These are phyloP conservation scores for Candida andamanensis DNA, from an alignment of 805 yeast genomes.

Conservation along the genomic window DNA sequence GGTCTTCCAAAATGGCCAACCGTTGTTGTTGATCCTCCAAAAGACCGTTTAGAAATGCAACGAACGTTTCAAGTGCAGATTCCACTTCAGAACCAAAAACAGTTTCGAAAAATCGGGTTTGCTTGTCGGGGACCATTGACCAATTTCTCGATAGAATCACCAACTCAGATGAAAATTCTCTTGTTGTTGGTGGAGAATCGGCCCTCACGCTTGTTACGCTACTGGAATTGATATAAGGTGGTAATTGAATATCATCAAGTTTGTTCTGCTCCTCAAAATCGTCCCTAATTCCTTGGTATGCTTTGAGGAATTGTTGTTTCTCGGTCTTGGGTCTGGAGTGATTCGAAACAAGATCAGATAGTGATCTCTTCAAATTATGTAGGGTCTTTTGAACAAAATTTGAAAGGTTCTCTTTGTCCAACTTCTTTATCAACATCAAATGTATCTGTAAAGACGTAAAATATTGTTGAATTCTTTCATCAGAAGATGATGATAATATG, in stretches of 20 bases:
- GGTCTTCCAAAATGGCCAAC: constrained; percentile 1
- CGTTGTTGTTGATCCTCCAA: not conserved
- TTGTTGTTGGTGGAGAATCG: constrained; percentile 1
- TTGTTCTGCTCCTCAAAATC: constrained; percentile 13
- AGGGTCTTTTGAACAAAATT: constrained; percentile 7
- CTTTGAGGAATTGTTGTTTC: constrained; percentile 7
- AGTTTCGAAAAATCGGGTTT: constrained; percentile 11
- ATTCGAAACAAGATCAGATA: constrained; percentile 13
- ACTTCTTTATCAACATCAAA: constrained; percentile 15
- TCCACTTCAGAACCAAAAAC: constrained; percentile 19
- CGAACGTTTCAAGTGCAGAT: constrained; percentile 9
- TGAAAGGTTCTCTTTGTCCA: not conserved
- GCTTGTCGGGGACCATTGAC: not conserved
- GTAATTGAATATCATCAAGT: constrained; percentile 32
- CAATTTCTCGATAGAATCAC: constrained; percentile 2
- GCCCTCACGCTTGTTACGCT: constrained; percentile 17
- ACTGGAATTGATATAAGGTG: constrained; percentile 31
- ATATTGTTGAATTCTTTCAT: constrained; percentile 24
- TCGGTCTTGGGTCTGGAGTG: constrained; percentile 3
- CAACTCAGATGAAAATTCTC: constrained; percentile 1
- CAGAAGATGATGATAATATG: constrained; percentile 25
- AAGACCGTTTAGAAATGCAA: constrained; percentile 4
- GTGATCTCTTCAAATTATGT: constrained; percentile 10
- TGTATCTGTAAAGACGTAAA: constrained; percentile 28
- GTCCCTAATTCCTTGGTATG: constrained; percentile 6